Evolutionary conservation across 352 stramenopile species (phyloP), one percentile per base, ranked within the genome.

Genomic region (Phytophthora citrophthora): DNA sequence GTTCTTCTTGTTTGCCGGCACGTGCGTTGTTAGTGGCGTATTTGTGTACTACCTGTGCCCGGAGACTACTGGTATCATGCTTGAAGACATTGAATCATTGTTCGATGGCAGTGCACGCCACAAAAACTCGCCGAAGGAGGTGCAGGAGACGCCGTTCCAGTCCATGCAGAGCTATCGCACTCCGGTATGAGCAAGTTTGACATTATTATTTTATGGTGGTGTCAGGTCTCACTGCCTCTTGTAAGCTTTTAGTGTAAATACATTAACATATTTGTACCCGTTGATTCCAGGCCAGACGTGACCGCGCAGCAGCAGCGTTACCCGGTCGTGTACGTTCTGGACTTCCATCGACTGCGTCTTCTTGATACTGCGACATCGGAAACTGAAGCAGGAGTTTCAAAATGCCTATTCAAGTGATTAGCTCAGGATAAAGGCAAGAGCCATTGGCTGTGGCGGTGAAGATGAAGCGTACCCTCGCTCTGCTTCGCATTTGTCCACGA

Each of bases 21-120:
- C 77, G 16, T 82, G 72, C 26, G 52, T 81, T 24, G 18, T 85
- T 32, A 69, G 69, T 27, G 68, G 71, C 10, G 66, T 76, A 24
- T 79, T 87, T 29, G 75, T 85, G 43, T 81, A 74, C 54, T 74
- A 68, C 54, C 43, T 79, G 46, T 88, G 77, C n/a, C 75, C 65
- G 2, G 79, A 88, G 69, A 86, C 79, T 9, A 81, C 71, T 12
- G 61, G 70, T 3, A 69, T 88, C 18, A 23, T 88, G 13, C 56
- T 89, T 9, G 80, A 89, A 59, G 78, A 88, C 41, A 88, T 76
- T 23, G 81, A 90, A 50, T 74, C 65, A 32, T 54, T 90, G 13
- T 88, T 90, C 50, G 38, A 74, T 51, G 60, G 61, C 36, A 72
- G 55, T 29, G 45, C 77, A 48, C 55, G 72, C 56, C 38, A 72